These are phyloP conservation scores for Orbilia blumenaviensis DNA, from an alignment of 2,329 filamentous ascomycete genomes.

Conservation along the genomic window DNA sequence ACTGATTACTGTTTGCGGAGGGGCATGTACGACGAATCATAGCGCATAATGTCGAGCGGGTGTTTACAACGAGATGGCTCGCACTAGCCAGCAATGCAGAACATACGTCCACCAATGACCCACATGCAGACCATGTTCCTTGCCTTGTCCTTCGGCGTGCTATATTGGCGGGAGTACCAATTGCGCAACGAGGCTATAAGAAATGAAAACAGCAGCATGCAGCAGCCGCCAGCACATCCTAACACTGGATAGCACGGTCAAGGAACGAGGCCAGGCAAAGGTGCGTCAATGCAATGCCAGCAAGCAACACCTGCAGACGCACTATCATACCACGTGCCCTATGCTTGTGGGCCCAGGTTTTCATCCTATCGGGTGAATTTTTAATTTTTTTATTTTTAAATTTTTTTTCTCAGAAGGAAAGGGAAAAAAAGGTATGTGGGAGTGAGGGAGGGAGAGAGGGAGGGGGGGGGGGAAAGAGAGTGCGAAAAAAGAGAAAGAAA, in stretches of 20 bases:
- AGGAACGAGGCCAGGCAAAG: neutral
- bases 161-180: neutral
- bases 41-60: conserved; percentile 37
- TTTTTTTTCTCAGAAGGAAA: neutral
- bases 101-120: conserved; percentile 47
- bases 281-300: conserved; percentile 49
- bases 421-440: too few species aligned
- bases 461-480: too few species aligned
- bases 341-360: neutral
- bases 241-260: neutral
- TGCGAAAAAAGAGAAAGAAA: too few species aligned
- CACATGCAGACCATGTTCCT: conserved; percentile 36
- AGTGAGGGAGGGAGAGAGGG: too few species aligned
- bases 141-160: conserved; percentile 16
- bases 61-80: conserved; percentile 29
- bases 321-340: conserved; percentile 4
- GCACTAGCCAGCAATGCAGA: conserved; percentile 48
- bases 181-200: conserved; percentile 25
- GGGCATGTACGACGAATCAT: conserved; percentile 8
- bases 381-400: neutral
- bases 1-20: neutral
- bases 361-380: neutral
- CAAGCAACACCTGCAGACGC: conserved; percentile 35
- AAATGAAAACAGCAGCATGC: conserved; percentile 12
- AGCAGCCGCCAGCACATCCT: conserved; percentile 49